These are phyloP conservation scores for Solanum okadae DNA, from an alignment of 257 asterid species.

Conservation along the genomic window DNA sequence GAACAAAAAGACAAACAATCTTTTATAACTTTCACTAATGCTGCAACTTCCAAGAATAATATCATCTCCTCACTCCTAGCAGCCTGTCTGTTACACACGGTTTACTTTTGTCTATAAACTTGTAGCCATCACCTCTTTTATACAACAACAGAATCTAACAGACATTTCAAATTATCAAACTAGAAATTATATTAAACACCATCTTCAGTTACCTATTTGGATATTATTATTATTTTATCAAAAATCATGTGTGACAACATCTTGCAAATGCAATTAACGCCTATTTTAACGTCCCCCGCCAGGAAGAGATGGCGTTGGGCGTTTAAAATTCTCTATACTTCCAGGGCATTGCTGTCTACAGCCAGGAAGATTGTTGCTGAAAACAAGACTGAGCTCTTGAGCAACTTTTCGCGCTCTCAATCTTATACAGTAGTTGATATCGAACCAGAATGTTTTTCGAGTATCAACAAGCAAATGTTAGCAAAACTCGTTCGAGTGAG, in stretches of 20 bases:
- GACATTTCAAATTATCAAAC: too few relatives aligned
- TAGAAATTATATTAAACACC: too few relatives aligned
- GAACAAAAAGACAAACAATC: too few relatives aligned
- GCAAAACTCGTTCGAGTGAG: conserved; percentile 3
- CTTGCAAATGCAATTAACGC: neutral
- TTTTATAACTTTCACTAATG: too few relatives aligned
- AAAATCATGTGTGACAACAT: neutral
- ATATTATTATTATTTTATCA: too few relatives aligned
- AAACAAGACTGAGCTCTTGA: neutral
- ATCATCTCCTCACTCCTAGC: too few relatives aligned
- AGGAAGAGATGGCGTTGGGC: neutral
- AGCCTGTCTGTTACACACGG: too few relatives aligned
- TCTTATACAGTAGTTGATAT: conserved; percentile 24
- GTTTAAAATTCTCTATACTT: neutral
- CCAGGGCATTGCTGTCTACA: neutral
- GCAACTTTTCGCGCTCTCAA: neutral
- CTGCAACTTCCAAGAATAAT: too few relatives aligned
- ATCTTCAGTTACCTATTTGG: neutral
- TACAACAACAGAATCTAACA: too few relatives aligned
- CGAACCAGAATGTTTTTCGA: neutral
- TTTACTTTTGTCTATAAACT: too few relatives aligned
- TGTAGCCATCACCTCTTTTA: too few relatives aligned
- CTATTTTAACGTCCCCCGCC: neutral
- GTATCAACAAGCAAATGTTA: neutral
- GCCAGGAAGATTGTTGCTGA: neutral